These are phyloP conservation scores for Trypanosoma lewisi DNA, from an alignment of 208 protist genomes.

Conservation along the genomic window DNA sequence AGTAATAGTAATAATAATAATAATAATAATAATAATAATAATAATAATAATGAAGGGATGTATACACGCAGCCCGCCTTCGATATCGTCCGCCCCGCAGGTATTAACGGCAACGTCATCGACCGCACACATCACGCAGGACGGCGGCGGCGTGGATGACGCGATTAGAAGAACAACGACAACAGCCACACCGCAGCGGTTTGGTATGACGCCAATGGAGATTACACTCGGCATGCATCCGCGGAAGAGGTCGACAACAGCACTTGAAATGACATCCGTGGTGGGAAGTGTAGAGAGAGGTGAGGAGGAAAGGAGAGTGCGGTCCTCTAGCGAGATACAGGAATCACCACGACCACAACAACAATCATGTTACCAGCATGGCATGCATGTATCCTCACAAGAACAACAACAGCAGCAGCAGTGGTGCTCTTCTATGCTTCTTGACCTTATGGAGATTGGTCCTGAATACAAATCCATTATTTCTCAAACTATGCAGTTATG, in stretches of 20 bases:
- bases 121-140: background rate
- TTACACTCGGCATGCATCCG: background rate
- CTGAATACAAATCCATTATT: constrained; percentile 32
- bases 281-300: background rate
- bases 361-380: background rate
- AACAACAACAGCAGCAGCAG: background rate
- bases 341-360: constrained; percentile 1
- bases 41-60: no score
- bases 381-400: background rate
- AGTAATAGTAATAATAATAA: no score
- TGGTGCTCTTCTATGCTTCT: constrained; percentile 24
- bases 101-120: background rate
- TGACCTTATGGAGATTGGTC: constrained; percentile 23
- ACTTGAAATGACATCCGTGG: background rate
- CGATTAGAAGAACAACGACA: background rate
- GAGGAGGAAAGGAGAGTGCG: background rate
- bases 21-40: no score
- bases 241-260: background rate
- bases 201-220: background rate
- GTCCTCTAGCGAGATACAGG: background rate
- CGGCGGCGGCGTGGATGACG: background rate
- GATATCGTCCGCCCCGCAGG: background rate
- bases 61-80: constrained; percentile 2
- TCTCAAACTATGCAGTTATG: constrained; percentile 41
- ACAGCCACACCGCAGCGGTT: background rate